A percentile compares a stretch with the other conserved stretches of the same genome.
Conservation (phyloP, 2,329 filamentous ascomycete species). For the Botrytis fabae region DNA sequence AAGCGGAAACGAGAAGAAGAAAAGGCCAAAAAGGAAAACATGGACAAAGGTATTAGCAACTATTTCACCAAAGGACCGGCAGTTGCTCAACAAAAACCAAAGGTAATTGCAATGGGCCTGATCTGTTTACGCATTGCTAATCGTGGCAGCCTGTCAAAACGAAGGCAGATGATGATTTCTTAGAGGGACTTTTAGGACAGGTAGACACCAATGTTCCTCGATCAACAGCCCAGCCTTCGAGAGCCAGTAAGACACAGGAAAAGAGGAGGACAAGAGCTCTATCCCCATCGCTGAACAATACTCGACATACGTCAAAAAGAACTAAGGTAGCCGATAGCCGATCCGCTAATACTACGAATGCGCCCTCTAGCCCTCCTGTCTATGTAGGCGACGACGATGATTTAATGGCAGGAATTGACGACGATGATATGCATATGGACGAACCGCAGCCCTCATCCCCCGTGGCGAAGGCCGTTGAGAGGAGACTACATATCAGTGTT, state of each 20-base stretch:
- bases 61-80: constrained; percentile 82
- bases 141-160: constrained; percentile 66
- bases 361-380: constrained; percentile 49
- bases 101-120: constrained; percentile 54
- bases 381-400: constrained; percentile 58
- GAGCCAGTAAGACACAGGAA: constrained; percentile 69
- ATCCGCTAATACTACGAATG: constrained; percentile 23
- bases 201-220: constrained; percentile 76
- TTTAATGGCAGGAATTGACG: constrained; percentile 58
- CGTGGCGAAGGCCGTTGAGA: constrained; percentile 72
- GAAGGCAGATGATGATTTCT: constrained; percentile 85
- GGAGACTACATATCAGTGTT: constrained; percentile 60
- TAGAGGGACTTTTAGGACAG: constrained; percentile 80
- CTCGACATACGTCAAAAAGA: constrained; percentile 56
- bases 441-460: constrained; percentile 87
- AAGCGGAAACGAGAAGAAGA: constrained; percentile 90
- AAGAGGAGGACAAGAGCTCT: constrained; percentile 77
- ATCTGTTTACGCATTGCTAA: constrained; percentile 33
- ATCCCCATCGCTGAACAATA: constrained; percentile 64
- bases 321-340: constrained; percentile 54
- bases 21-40: constrained; percentile 78
- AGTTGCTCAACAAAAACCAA: constrained; percentile 71
- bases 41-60: constrained; percentile 88
- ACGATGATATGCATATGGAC: constrained; percentile 75
- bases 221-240: constrained; percentile 60